A percentile compares a stretch with the other conserved stretches of the same genome.
phyloP scores from a whole-genome alignment of 2,329 filamentous ascomycete species.

The Phyllosticta capitalensis region DNA sequence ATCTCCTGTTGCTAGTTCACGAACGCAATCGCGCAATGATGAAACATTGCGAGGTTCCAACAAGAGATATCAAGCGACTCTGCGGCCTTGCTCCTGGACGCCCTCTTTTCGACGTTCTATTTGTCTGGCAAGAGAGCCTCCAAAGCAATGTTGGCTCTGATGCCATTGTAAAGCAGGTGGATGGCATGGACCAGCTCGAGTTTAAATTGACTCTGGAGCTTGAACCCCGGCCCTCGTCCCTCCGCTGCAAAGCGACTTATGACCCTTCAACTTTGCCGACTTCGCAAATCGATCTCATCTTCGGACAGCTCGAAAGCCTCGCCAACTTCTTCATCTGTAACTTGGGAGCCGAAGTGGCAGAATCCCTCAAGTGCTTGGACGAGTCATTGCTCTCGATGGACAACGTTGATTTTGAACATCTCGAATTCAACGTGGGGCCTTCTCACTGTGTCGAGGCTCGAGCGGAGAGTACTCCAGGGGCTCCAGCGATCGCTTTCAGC shows the following conservation, averaged over 20 bases:
- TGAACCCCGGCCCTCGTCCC: constrained; percentile 47
- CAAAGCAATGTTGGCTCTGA: constrained; percentile 25
- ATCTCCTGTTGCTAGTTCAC: constrained; percentile 57
- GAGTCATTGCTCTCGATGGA: constrained; percentile 28
- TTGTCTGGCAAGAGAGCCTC: constrained; percentile 76
- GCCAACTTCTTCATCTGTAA: constrained; percentile 35
- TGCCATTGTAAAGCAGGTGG: constrained; percentile 42
- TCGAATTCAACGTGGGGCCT: constrained; percentile 19
- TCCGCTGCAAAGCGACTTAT: constrained; percentile 47
- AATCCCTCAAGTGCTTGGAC: neutral
- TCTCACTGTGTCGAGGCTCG: constrained; percentile 44
- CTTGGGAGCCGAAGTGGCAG: constrained; percentile 19
- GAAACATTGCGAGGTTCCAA: constrained; percentile 51
- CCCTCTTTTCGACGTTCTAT: constrained; percentile 64
- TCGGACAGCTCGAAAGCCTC: constrained; percentile 52
- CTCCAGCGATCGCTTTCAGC: constrained; percentile 56
- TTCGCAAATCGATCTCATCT: constrained; percentile 47
- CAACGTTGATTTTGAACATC: constrained; percentile 27
- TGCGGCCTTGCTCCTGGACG: constrained; percentile 46
- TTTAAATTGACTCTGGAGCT: constrained; percentile 69
- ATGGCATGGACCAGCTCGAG: constrained; percentile 63
- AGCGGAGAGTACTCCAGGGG: constrained; percentile 40
- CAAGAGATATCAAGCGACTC: constrained; percentile 59
- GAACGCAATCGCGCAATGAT: constrained; percentile 56
- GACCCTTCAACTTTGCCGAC: constrained; percentile 44